phyloP scores from a whole-genome alignment of 2,329 filamentous ascomycete genomes.

The Curvularia eragrostidis region DNA sequence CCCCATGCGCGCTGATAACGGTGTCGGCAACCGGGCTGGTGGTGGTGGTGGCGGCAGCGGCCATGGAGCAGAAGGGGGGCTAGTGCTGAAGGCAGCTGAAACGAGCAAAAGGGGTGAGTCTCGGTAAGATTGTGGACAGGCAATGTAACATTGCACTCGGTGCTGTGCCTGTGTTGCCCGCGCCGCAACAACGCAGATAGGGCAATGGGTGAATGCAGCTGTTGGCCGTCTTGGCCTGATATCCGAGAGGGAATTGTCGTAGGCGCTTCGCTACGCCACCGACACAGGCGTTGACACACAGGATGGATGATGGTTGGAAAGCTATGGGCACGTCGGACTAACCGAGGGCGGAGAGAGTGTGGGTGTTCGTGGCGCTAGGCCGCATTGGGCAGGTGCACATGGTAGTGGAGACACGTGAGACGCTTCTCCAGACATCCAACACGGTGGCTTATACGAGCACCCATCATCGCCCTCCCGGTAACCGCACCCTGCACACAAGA shows the following conservation, averaged over 20 bases:
- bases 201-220: neutral
- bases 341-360: conserved; percentile 18
- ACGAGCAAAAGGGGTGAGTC: conserved; percentile 20
- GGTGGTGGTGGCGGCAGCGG: neutral
- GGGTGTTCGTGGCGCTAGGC: conserved; percentile 8
- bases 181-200: conserved; percentile 16
- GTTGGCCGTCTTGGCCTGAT: neutral
- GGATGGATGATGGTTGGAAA: conserved; percentile 8
- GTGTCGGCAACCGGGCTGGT: conserved; percentile 9
- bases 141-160: conserved; percentile 20
- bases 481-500: conserved; percentile 24
- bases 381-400: conserved; percentile 24
- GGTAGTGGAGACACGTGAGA: conserved; percentile 27
- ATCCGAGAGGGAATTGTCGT: neutral
- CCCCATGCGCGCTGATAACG: conserved; percentile 29
- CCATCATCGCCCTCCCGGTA: conserved; percentile 2
- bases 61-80: neutral
- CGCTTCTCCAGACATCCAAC: conserved; percentile 19
- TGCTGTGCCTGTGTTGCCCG: conserved; percentile 12
- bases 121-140: conserved; percentile 15
- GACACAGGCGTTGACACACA: conserved; percentile 22
- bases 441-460: neutral
- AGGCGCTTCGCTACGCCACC: conserved; percentile 24
- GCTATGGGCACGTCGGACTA: conserved; percentile 11
- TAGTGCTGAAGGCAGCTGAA: conserved; percentile 21